Percentiles rank a stretch among this genome's conserved stretches.
Conservation (phyloP, 768 basidiomycete species). For the Leccinum ochraceum region DNA sequence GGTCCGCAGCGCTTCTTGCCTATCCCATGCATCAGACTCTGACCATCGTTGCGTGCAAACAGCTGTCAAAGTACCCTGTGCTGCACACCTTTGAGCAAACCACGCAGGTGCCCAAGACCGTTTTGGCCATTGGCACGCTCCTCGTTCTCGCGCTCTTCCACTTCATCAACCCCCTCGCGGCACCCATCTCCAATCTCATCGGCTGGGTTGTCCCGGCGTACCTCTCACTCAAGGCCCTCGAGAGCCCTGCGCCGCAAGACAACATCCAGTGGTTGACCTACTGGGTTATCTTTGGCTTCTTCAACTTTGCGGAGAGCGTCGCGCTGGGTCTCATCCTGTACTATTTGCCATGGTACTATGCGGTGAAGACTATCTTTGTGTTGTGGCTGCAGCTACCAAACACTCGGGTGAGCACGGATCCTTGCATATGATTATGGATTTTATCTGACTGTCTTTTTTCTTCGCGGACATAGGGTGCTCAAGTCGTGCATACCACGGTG, state of each 20-base stretch:
- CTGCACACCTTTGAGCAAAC: constrained; percentile 83
- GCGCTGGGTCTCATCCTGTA: constrained; percentile 83
- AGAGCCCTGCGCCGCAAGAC: constrained; percentile 77
- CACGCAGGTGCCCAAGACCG: constrained; percentile 92
- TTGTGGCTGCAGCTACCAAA: constrained; percentile 89
- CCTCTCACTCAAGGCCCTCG: constrained; percentile 93
- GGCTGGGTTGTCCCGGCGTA: constrained; percentile 96
- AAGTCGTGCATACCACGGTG: constrained; percentile 71
- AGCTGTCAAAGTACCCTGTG: constrained; percentile 86
- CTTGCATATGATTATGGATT: not conserved
- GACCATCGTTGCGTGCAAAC: constrained; percentile 1
- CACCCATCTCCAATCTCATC: constrained; percentile 90
- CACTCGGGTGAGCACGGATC: constrained; percentile 64
- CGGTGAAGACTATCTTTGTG: constrained; percentile 89
- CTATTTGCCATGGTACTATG: constrained; percentile 94
- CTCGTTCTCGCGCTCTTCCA: constrained; percentile 71
- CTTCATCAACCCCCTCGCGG: constrained; percentile 88
- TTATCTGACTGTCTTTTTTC: not conserved
- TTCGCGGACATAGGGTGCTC: constrained; percentile 67
- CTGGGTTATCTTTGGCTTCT: constrained; percentile 93
- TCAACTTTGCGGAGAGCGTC: constrained; percentile 90
- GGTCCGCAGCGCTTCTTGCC: constrained; percentile 46
- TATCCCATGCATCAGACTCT: not conserved
- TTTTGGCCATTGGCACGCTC: constrained; percentile 75
- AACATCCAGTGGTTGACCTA: constrained; percentile 98